Evolutionary conservation across 176 grass and related monocot species (phyloP).

Genomic region (Cenchrus americanus): DNA sequence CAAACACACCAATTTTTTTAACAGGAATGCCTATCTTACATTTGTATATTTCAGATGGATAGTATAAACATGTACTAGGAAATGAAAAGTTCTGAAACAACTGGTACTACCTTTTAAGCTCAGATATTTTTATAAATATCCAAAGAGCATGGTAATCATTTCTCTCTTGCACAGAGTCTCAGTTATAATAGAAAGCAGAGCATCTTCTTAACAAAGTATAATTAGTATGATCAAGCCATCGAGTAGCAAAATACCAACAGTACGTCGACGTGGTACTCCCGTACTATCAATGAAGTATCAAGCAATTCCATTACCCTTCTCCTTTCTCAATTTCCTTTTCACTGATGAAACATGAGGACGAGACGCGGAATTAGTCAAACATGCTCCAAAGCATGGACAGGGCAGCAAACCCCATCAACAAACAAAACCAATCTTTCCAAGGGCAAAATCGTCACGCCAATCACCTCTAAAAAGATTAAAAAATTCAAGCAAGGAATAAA

Average conservation of each 20-base stretch:
- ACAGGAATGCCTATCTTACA: no score
- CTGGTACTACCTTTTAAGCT: not conserved
- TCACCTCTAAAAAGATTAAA: not conserved
- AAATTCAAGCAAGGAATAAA: not conserved
- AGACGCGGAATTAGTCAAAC: constrained; percentile 11
- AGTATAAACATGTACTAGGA: no score
- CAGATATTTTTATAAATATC: not conserved
- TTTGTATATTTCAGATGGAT: no score
- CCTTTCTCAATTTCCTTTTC: not conserved
- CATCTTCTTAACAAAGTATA: not conserved
- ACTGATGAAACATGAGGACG: not conserved
- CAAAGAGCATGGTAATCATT: not conserved
- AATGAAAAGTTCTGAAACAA: no score
- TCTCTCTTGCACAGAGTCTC: not conserved
- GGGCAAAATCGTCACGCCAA: constrained; percentile 43
- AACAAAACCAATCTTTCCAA: constrained; percentile 53
- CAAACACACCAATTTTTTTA: no score
- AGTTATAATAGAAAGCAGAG: not conserved
- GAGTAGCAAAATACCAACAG: not conserved
- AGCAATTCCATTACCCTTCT: not conserved
- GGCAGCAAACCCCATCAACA: not conserved
- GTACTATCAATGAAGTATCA: not conserved
- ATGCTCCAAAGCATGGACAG: constrained; percentile 9
- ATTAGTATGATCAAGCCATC: not conserved
- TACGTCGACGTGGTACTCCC: not conserved